A percentile compares a stretch with the other conserved stretches of the same genome.
Evolutionary conservation across 2,329 filamentous ascomycete species (phyloP).

Genomic region (Cladophialophora psammophila): DNA sequence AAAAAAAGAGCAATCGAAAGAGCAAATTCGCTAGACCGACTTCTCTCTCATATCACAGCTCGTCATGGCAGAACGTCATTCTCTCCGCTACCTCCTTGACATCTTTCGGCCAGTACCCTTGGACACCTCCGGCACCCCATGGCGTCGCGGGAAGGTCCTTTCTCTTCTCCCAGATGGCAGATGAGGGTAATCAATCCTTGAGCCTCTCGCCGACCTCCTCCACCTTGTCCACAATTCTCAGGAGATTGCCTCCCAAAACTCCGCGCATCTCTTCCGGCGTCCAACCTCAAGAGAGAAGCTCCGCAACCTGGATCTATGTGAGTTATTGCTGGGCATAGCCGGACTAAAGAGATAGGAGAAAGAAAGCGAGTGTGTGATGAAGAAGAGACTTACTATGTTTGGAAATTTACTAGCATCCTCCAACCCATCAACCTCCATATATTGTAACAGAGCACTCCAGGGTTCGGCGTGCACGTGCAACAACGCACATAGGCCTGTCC

Average conservation of each 20-base stretch:
- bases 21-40: no score
- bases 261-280: constrained; percentile 75
- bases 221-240: constrained; percentile 82
- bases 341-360: neutral
- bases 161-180: constrained; percentile 29
- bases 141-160: constrained; percentile 22
- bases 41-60: constrained; percentile 11
- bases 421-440: constrained; percentile 70
- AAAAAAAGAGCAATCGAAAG: no score
- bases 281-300: constrained; percentile 74
- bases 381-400: constrained; percentile 56
- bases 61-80: constrained; percentile 22
- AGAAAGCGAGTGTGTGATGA: neutral
- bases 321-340: neutral
- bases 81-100: constrained; percentile 25
- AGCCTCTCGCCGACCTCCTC: constrained; percentile 63
- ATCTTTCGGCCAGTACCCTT: constrained; percentile 20
- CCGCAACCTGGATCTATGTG: constrained; percentile 59
- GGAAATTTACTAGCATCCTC: constrained; percentile 88
- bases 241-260: constrained; percentile 77
- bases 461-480: no score
- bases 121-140: constrained; percentile 24
- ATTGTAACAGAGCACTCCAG: no score
- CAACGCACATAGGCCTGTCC: no score
- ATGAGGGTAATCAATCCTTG: constrained; percentile 12